Base-by-base conservation (phyloP, 2,329 filamentous ascomycete species). In the Harringtonia lauricola region DNA sequence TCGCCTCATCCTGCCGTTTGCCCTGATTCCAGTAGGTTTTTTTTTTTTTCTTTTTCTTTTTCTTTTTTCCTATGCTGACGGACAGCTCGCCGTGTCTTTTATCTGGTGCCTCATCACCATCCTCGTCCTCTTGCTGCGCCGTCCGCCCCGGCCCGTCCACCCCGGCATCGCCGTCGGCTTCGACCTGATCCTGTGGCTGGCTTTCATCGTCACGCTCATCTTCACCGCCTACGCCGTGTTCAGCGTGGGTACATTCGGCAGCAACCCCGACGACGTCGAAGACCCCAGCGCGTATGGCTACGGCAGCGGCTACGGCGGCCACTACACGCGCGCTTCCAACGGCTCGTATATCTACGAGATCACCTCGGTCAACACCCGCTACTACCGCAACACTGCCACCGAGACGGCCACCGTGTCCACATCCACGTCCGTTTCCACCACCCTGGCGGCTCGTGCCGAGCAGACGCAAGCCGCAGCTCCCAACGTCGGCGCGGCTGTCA, bases 111-210 rank as follows among this genome's bases (percentile, higher is more conserved):
- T 41, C 3, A 8, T 41, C 5, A 39, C 35, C 3, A 19, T 52
- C 4, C 18, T 48, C n/a, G 39, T 48, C 4, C 34, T 39, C 12
- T 7, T 42, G 1, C 28, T 49, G 28, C 39, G 41, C 17, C 42
- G 43, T 13, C 41, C 47, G 4, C 37, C 30, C 1, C 49, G 45
- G 4, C 44, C 46, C 2, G 26, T 42, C 6, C 49, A 51, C 34
- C 49, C 49, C 10, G 49, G 48, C 19, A 13, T 50, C 14, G 39
- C 39, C 4, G 43, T 53, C n/a, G 47, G 36, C 29, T 2, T 48
- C 6, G 51, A 53, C 36, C 39, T 52, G 12, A 13, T 50, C 13
- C 42, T 51, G 21, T 50, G 48, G 45, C 45, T 52, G 2, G 18
- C 17, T 9, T 29, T 52, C 10, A 40, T 47, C 36, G 4, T 47